Conservation (phyloP, 257 asterid genomes). For the Forsythia viridissima region DNA sequence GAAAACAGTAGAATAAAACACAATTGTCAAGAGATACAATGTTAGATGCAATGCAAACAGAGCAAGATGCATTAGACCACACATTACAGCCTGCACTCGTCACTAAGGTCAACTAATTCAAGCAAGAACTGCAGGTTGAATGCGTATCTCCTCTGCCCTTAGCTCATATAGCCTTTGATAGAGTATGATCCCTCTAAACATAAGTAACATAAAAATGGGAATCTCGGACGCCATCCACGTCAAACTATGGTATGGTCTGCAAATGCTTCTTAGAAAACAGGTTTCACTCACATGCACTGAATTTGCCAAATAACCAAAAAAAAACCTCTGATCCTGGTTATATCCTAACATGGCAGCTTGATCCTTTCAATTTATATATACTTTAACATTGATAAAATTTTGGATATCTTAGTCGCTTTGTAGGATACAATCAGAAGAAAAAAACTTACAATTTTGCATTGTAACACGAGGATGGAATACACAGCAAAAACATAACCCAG, state of each 20-base stretch:
- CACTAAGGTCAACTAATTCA: background rate
- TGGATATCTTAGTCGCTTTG: background rate
- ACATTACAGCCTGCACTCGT: background rate
- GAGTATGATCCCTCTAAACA: background rate
- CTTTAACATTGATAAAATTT: background rate
- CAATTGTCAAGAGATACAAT: background rate
- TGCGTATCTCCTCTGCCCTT: too few species aligned
- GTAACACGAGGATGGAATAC: constrained; percentile 70
- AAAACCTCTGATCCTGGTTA: background rate
- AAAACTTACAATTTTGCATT: constrained; percentile 57
- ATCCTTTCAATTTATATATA: background rate
- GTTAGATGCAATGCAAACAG: background rate
- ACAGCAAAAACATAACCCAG: constrained; percentile 76
- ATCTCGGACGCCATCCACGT: background rate
- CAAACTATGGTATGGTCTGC: background rate
- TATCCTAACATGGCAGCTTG: background rate
- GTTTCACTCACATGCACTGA: background rate
- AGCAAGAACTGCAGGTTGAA: background rate
- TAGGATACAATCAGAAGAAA: constrained; percentile 19
- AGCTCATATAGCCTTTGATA: background rate
- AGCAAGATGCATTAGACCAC: background rate
- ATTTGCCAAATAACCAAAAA: background rate
- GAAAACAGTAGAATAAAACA: too few species aligned
- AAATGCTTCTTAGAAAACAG: background rate
- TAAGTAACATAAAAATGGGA: background rate